Evolutionary conservation across 306 rosid species (phyloP).

Genomic region (Medicago lupulina): DNA sequence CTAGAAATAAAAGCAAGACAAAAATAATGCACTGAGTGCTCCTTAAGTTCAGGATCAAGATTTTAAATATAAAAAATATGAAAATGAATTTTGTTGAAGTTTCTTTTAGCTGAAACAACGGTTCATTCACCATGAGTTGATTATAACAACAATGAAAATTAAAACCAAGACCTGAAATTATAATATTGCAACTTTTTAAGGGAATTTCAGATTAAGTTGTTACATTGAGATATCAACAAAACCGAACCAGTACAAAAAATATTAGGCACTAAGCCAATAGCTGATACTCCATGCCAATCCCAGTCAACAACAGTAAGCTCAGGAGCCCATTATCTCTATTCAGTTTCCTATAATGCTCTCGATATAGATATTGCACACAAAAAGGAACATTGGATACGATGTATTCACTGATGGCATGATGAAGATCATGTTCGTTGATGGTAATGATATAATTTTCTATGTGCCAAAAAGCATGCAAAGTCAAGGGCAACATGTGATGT

Average conservation of each 20-base stretch:
- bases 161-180: neutral
- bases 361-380: conserved; percentile 12
- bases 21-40: conserved; percentile 15
- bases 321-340: neutral
- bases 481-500: neutral
- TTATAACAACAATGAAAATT: conserved; percentile 4
- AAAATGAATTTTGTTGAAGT: neutral
- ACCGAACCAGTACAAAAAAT: conserved; percentile 27
- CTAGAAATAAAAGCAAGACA: conserved; percentile 1
- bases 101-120: neutral
- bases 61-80: neutral
- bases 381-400: neutral
- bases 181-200: conserved; percentile 8
- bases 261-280: conserved; percentile 4
- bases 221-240: conserved; percentile 13
- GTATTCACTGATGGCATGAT: neutral
- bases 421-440: neutral
- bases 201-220: conserved; percentile 8
- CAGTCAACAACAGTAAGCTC: conserved; percentile 31
- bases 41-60: conserved; percentile 21
- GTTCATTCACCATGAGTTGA: conserved; percentile 8
- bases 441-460: conserved; percentile 12
- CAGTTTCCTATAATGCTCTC: conserved; percentile 22
- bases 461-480: conserved; percentile 13
- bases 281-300: conserved; percentile 8